These are phyloP conservation scores for Tarenaya hassleriana DNA, from an alignment of 345 rosid species.

Conservation along the genomic window DNA sequence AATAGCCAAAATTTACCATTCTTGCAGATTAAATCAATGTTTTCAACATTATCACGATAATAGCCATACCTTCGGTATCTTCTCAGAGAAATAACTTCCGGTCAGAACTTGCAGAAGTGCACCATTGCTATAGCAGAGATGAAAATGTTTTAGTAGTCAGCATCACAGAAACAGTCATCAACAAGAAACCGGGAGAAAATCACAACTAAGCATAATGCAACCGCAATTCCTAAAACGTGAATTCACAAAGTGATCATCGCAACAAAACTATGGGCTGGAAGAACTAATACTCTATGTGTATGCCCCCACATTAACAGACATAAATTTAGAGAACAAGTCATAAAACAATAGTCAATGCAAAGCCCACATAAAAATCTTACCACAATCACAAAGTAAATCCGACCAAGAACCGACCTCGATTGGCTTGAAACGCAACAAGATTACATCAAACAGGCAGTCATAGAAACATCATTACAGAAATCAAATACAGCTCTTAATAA, in stretches of 20 bases:
- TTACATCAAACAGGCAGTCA: too few relatives aligned
- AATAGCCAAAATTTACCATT: slow-evolving; percentile 4
- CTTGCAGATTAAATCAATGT: neutral
- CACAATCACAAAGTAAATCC: neutral
- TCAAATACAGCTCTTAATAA: too few relatives aligned
- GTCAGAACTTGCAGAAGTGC: slow-evolving; percentile 84
- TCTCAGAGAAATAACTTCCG: slow-evolving; percentile 80
- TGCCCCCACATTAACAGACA: neutral
- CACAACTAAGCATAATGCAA: neutral
- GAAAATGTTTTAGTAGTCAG: slow-evolving; percentile 14
- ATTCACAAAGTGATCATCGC: neutral
- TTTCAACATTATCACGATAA: slow-evolving; percentile 10
- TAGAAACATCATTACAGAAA: too few relatives aligned
- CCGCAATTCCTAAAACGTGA: slow-evolving; percentile 1
- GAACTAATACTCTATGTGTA: neutral
- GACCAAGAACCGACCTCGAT: neutral
- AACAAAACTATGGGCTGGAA: neutral
- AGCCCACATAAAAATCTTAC: neutral
- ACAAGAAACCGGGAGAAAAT: neutral
- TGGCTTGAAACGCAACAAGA: neutral
- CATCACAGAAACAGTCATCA: neutral
- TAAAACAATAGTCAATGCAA: neutral
- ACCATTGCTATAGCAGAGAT: slow-evolving; percentile 60
- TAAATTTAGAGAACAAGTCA: neutral
- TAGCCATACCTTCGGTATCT: slow-evolving; percentile 76